These are phyloP conservation scores for Rhizopogon vesiculosus DNA, from an alignment of 768 basidiomycete species.

Conservation along the genomic window DNA sequence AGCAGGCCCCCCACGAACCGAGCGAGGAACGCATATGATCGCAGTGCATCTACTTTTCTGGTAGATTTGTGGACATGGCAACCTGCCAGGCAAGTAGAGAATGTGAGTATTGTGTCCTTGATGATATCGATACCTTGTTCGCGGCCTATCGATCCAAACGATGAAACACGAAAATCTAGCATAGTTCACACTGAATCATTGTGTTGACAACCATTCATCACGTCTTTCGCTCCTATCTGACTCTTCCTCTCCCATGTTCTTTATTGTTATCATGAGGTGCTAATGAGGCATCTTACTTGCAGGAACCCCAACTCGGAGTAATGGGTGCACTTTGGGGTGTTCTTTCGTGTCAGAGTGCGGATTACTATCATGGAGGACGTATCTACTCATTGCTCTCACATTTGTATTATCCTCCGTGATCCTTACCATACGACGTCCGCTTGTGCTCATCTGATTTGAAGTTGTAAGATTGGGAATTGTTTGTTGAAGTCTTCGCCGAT, in stretches of 20 bases:
- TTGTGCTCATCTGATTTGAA: too few relatives aligned
- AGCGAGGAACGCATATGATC: constrained; percentile 96
- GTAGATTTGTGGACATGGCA: constrained; percentile 90
- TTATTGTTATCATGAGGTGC: too few relatives aligned
- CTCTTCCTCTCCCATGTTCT: constrained; percentile 1
- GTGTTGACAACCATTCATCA: constrained; percentile 86
- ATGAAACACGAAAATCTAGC: constrained; percentile 45
- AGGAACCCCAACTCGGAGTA: too few relatives aligned
- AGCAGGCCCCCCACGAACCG: constrained; percentile 94
- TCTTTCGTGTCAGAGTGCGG: too few relatives aligned
- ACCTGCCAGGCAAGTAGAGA: constrained; percentile 72
- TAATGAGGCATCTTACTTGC: too few relatives aligned
- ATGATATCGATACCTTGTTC: constrained; percentile 57
- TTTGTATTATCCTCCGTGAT: too few relatives aligned
- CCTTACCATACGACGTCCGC: too few relatives aligned
- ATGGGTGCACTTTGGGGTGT: too few relatives aligned
- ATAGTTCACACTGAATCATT: constrained; percentile 97
- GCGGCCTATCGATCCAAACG: constrained; percentile 14
- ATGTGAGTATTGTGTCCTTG: constrained; percentile 79
- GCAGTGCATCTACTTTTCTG: constrained; percentile 29
- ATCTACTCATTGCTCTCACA: too few relatives aligned
- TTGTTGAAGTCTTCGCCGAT: too few relatives aligned
- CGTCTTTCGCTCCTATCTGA: constrained; percentile 99
- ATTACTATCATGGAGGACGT: too few relatives aligned
- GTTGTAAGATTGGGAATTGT: too few relatives aligned